A percentile compares a stretch with the other conserved stretches of the same genome.
phyloP scores from a whole-genome alignment of 139 green algal species.

The Tetratostichococcus sp. region DNA sequence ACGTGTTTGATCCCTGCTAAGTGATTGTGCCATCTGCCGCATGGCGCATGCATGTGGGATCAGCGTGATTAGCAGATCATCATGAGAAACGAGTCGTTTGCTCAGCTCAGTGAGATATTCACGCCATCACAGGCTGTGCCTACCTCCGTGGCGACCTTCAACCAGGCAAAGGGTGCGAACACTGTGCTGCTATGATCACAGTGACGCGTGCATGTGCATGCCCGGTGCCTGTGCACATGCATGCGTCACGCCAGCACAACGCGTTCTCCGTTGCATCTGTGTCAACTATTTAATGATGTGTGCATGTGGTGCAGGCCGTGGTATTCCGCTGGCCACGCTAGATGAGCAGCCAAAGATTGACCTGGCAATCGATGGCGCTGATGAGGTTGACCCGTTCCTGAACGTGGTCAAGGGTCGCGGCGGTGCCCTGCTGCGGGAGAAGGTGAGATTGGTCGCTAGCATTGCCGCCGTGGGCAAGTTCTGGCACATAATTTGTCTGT shows the following conservation, averaged over 20 bases:
- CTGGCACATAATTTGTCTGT: too few species aligned
- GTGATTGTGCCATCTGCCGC: too few species aligned
- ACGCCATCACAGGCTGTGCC: conserved; percentile 81
- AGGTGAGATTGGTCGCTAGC: conserved; percentile 39
- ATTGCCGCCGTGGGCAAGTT: too few species aligned
- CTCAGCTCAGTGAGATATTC: too few species aligned
- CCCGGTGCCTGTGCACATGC: background rate
- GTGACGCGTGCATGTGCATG: background rate
- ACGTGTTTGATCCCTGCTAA: too few species aligned
- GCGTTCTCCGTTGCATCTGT: background rate
- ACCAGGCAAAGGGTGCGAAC: conserved; percentile 73
- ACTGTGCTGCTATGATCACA: too few species aligned
- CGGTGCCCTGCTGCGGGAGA: conserved; percentile 95
- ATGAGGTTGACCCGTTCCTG: conserved; percentile 95
- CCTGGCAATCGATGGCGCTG: conserved; percentile 96
- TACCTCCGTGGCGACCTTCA: conserved; percentile 87
- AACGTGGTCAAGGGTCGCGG: conserved; percentile 98
- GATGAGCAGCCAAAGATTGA: conserved; percentile 93
- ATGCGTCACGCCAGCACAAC: too few species aligned
- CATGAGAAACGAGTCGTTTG: too few species aligned
- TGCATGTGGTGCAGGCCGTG: conserved; percentile 45
- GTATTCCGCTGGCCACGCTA: conserved; percentile 94
- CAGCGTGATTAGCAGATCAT: too few species aligned
- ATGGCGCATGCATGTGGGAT: too few species aligned
- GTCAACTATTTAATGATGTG: background rate